phyloP scores from a whole-genome alignment of 192 early-diverging fungal species.

The Kickxella alabastrina region DNA sequence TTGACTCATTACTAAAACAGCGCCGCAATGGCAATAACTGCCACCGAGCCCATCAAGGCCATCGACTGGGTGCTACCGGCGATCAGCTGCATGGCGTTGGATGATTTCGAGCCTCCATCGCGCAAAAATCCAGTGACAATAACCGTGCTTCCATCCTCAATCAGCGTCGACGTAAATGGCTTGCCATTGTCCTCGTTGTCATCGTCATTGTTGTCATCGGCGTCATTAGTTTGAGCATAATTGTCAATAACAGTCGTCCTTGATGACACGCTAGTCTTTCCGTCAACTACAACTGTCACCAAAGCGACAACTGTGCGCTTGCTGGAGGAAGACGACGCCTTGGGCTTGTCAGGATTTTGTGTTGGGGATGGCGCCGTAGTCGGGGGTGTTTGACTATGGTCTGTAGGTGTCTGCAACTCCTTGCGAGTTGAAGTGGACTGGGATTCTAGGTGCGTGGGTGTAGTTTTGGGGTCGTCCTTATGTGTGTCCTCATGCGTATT shows the following conservation, averaged over 20 bases:
- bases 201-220: neutral
- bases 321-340: conserved; percentile 1
- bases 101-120: neutral
- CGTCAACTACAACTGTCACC: conserved; percentile 35
- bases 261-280: conserved; percentile 17
- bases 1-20: conserved; percentile 1
- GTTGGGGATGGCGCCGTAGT: conserved; percentile 2
- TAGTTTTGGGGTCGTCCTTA: neutral
- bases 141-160: conserved; percentile 31
- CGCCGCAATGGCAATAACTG: conserved; percentile 1
- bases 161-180: conserved; percentile 29
- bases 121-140: conserved; percentile 22
- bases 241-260: conserved; percentile 22
- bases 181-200: neutral
- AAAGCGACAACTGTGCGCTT: conserved; percentile 34
- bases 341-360: neutral
- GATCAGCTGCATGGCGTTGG: neutral
- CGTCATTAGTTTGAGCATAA: neutral
- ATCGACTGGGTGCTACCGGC: neutral
- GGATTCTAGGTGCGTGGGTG: neutral
- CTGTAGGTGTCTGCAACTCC: neutral
- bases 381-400: neutral
- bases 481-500: neutral
- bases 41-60: neutral
- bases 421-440: too few relatives aligned